These are phyloP conservation scores for Botrytis aclada DNA, from an alignment of 2,329 filamentous ascomycete species.

Conservation along the genomic window DNA sequence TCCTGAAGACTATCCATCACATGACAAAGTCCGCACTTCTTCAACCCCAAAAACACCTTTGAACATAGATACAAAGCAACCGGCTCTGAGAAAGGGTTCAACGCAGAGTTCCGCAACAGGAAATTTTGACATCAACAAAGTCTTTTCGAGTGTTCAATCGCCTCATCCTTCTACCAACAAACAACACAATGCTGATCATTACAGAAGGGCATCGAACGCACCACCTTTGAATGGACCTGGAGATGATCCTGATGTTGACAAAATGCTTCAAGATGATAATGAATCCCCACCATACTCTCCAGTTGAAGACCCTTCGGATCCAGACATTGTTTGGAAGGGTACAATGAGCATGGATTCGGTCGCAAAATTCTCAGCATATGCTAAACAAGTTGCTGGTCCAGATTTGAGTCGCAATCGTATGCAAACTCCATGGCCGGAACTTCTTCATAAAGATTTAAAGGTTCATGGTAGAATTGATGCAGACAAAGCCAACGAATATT, in stretches of 20 bases:
- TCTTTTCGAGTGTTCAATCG: constrained; percentile 80
- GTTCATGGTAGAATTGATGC: constrained; percentile 80
- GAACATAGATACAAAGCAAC: constrained; percentile 35
- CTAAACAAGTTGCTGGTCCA: constrained; percentile 79
- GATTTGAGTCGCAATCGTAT: constrained; percentile 57
- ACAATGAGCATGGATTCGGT: constrained; percentile 73
- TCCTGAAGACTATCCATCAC: constrained; percentile 34
- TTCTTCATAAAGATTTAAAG: constrained; percentile 68
- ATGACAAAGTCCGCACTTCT: constrained; percentile 31
- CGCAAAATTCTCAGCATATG: constrained; percentile 71
- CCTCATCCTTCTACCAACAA: constrained; percentile 43
- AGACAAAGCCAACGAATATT: constrained; percentile 82
- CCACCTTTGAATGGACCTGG: constrained; percentile 53
- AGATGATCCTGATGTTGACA: constrained; percentile 85
- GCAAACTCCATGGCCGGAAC: constrained; percentile 64
- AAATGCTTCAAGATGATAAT: constrained; percentile 77
- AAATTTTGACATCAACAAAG: constrained; percentile 78
- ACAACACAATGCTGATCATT: constrained; percentile 41
- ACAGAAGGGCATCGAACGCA: constrained; percentile 38
- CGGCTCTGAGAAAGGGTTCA: constrained; percentile 31
- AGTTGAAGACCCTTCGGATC: constrained; percentile 66
- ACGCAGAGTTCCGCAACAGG: constrained; percentile 22
- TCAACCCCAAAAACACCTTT: constrained; percentile 33
- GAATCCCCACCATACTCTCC: constrained; percentile 82
- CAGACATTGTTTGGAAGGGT: constrained; percentile 75